phyloP scores from a whole-genome alignment of 148 eudicot genomes.

The Polygonum aviculare region DNA sequence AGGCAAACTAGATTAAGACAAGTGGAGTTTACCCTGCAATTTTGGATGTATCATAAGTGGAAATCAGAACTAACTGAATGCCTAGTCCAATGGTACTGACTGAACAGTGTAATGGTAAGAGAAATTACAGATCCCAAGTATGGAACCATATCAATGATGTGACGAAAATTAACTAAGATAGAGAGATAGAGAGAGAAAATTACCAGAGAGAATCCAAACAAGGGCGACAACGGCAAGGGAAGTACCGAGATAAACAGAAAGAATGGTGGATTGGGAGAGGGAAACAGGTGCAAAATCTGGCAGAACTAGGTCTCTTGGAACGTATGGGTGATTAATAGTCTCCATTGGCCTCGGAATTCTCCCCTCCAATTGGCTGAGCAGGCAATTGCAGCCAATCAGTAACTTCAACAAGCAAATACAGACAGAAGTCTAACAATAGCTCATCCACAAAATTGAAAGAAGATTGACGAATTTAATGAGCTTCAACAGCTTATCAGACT shows the following conservation, averaged over 20 bases:
- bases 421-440: not conserved
- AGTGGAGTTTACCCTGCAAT: not conserved
- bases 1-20: not conserved
- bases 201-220: conserved; percentile 71
- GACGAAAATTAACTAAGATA: not conserved
- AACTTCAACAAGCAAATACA: not conserved
- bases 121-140: not conserved
- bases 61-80: not conserved
- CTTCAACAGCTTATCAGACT: not conserved
- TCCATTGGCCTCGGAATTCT: not conserved
- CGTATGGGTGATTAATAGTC: conserved; percentile 42
- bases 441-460: not conserved
- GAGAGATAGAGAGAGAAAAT: not conserved
- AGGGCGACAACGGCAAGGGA: conserved; percentile 37
- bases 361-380: not conserved
- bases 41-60: not conserved
- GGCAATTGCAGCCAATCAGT: too few species aligned
- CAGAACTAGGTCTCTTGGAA: conserved; percentile 56
- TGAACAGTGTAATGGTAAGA: not conserved
- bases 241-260: conserved; percentile 38
- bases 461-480: not conserved
- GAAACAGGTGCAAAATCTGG: conserved; percentile 58
- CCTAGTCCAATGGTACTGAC: not conserved
- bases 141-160: not conserved
- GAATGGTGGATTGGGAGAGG: conserved; percentile 41